These are phyloP conservation scores for Silene latifolia DNA, from an alignment of 148 eudicot species.

Conservation along the genomic window DNA sequence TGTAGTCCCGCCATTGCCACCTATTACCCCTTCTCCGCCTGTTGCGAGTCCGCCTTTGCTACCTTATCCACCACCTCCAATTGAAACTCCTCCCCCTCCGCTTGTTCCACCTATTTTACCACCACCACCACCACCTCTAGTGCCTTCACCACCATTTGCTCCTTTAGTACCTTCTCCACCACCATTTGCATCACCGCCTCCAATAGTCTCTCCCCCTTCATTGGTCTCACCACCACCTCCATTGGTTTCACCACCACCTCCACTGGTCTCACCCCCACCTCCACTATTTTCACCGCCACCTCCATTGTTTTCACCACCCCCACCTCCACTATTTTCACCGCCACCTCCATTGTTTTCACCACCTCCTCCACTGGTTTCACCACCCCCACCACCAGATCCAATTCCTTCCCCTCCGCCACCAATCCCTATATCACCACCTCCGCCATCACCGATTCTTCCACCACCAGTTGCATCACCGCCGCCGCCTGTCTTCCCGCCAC, in stretches of 20 bases:
- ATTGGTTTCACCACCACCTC: not conserved
- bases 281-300: not conserved
- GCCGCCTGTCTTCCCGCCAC: not conserved
- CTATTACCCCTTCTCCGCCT: constrained; percentile 15
- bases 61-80: not conserved
- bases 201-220: not conserved
- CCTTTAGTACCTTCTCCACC: not conserved
- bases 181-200: constrained; percentile 2
- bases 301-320: constrained; percentile 1
- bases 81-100: constrained; percentile 5
- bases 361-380: constrained; percentile 13
- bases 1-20: constrained; percentile 7
- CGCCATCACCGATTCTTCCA: not conserved
- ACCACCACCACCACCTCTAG: constrained; percentile 7
- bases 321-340: not conserved
- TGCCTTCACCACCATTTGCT: constrained; percentile 15
- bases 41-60: constrained; percentile 6
- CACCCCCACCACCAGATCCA: not conserved
- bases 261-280: constrained; percentile 3
- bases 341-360: not conserved
- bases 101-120: constrained; percentile 4
- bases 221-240: constrained; percentile 7
- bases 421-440: not conserved
- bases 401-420: constrained; percentile 4
- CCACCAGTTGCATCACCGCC: constrained; percentile 6